Conservation (phyloP, 78 protist species). For the Bodo saltans region DNA sequence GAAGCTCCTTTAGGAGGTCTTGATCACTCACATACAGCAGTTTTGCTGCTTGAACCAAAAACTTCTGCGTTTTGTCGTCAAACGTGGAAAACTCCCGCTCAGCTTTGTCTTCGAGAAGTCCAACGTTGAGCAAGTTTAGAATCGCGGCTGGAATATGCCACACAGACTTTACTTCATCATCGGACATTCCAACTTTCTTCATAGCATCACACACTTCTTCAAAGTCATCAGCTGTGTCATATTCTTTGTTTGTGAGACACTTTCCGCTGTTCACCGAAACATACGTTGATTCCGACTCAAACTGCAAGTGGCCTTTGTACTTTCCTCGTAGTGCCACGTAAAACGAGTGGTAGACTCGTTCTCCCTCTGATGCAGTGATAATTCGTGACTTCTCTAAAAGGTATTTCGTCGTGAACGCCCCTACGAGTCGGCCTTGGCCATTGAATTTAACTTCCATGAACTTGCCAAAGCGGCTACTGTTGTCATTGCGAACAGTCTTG, state of each 20-base stretch:
- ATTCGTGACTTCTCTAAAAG: slow-evolving; percentile 86
- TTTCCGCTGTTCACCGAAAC: neutral
- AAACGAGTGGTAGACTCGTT: slow-evolving; percentile 84
- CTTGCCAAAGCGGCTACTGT: slow-evolving; percentile 68
- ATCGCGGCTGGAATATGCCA: slow-evolving; percentile 19
- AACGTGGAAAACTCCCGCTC: slow-evolving; percentile 1
- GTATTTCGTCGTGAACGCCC: slow-evolving; percentile 49
- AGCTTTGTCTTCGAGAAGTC: neutral
- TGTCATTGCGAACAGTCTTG: slow-evolving; percentile 76
- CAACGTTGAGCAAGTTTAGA: slow-evolving; percentile 27
- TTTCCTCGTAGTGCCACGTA: slow-evolving; percentile 56
- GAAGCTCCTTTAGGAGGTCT: neutral
- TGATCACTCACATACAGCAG: neutral
- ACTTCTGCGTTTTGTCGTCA: neutral
- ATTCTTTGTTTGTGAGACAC: neutral
- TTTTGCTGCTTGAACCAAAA: neutral
- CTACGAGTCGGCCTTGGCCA: slow-evolving; percentile 40
- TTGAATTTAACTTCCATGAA: slow-evolving; percentile 38
- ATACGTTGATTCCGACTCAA: neutral
- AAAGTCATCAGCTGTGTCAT: slow-evolving; percentile 43
- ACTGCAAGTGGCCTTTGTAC: neutral
- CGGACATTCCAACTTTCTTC: slow-evolving; percentile 9
- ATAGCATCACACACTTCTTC: slow-evolving; percentile 21
- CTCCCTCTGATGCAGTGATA: slow-evolving; percentile 66
- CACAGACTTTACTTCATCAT: neutral